These are phyloP conservation scores for Arctostaphylos glauca DNA, from an alignment of 148 eudicot genomes.

Conservation along the genomic window DNA sequence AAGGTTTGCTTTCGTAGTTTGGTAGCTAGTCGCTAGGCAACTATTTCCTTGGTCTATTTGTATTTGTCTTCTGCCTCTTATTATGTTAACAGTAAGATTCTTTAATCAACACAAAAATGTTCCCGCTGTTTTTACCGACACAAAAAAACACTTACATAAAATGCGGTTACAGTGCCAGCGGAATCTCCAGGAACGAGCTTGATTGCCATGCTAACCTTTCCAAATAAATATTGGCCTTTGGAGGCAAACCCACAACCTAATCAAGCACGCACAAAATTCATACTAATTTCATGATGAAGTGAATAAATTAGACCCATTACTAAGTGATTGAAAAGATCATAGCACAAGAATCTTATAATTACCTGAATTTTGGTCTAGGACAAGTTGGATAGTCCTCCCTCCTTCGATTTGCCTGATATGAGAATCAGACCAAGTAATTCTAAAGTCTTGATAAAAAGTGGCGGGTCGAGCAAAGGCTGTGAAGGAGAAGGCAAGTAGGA, in stretches of 20 bases:
- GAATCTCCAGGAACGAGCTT: constrained; percentile 87
- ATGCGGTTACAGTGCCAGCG: constrained; percentile 93
- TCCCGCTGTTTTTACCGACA: no score
- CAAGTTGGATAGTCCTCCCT: constrained; percentile 69
- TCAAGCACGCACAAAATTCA: neutral
- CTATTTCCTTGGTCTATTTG: neutral
- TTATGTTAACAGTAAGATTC: neutral
- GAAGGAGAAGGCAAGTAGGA: constrained; percentile 15
- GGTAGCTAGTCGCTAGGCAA: neutral
- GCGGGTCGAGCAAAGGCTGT: constrained; percentile 48
- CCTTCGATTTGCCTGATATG: constrained; percentile 66
- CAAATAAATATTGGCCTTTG: constrained; percentile 60
- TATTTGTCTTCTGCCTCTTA: neutral
- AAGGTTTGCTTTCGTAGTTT: neutral
- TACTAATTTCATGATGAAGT: neutral
- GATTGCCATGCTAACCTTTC: constrained; percentile 82
- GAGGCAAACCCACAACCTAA: constrained; percentile 91
- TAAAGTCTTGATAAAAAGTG: constrained; percentile 66
- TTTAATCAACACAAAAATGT: neutral
- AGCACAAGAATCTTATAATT: neutral
- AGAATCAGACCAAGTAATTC: constrained; percentile 62
- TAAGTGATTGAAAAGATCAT: neutral
- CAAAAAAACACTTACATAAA: constrained; percentile 45
- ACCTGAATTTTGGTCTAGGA: constrained; percentile 81
- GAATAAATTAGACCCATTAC: neutral